Conservation (phyloP, 108 stramenopile species). For the Nitzschia sp. region DNA sequence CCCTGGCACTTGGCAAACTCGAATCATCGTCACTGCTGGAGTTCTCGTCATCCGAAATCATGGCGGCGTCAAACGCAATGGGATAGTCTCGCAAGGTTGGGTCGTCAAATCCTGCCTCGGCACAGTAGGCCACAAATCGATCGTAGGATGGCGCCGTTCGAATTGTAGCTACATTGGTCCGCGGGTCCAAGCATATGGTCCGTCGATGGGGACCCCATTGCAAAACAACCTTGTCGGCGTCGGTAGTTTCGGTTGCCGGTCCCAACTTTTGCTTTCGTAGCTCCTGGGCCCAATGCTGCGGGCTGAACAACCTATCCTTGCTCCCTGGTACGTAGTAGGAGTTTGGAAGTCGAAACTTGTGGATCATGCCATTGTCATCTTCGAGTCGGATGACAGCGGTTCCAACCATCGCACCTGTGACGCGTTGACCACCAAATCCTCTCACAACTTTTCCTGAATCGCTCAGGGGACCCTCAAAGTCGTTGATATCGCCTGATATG, state of each 20-base stretch:
- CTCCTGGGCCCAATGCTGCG: slow-evolving; percentile 48
- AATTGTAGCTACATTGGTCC: slow-evolving; percentile 1
- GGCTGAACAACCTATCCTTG: slow-evolving; percentile 31
- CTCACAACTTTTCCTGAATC: background rate
- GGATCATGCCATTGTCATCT: slow-evolving; percentile 37
- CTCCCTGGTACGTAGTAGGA: slow-evolving; percentile 32
- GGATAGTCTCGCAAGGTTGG: background rate
- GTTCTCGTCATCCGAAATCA: background rate
- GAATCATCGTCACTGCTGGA: background rate
- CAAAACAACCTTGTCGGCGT: background rate
- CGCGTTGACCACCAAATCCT: slow-evolving; percentile 17
- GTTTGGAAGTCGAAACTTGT: slow-evolving; percentile 40
- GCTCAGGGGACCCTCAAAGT: slow-evolving; percentile 11
- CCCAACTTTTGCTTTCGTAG: background rate
- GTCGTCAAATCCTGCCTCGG: background rate
- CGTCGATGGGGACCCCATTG: background rate
- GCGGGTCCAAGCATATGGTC: background rate
- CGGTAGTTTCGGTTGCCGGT: background rate
- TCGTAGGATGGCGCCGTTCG: background rate
- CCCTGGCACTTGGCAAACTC: background rate
- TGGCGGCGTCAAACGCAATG: background rate
- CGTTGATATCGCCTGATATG: background rate
- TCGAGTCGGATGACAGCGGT: slow-evolving; percentile 16
- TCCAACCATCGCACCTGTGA: background rate
- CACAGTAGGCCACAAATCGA: slow-evolving; percentile 1